Evolutionary conservation across 768 basidiomycete species (phyloP), one percentile per base, ranked within the genome.

Genomic region (Russula ochroleuca): DNA sequence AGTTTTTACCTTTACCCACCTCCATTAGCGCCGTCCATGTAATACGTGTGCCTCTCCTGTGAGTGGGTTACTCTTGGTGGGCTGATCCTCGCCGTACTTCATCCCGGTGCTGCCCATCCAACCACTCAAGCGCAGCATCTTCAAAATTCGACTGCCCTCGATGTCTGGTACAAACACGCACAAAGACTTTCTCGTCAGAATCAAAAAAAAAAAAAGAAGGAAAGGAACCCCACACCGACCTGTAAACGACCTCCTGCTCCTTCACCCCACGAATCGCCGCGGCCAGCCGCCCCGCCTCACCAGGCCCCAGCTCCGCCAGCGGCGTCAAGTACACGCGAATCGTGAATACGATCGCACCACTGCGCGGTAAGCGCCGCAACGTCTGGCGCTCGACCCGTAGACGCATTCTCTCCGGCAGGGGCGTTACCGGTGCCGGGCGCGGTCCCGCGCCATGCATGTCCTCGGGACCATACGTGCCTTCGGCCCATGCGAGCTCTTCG

Each of bases 401-500:
- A 8, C 81, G 80, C n/a, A 87, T 71, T 6, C 77, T 77, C 25
- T 76, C 75, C 21, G 80, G 73, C n/a, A 69, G 38, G 14, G 67
- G 63, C 5, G 23, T n/a, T 5, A 50, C 55, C 3, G 56, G 60
- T 11, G 41, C 10, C 13, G 61, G 61, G 48, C 52, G 59, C 10
- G 59, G 43, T 40, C 9, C 21, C 9, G 55, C 14, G 19, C 41
- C 57, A 48, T 77, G 79, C 10, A 58, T 70, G 55, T 84, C 82
- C 72, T 89, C 86, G 21, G 75, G 71, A 23, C 83, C 87, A 66
- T 79, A 78, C 55, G 78, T 83, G 50, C 79, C 81, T 64, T 73
- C 72, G 37, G 79, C 80, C 87, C 89, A 90, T 19, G 79, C 82
- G 11, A 90, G 77, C 72, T 88, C 86, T 62, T 87, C 83, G 80